Percentiles rank a stretch among this genome's conserved stretches.
phyloP scores from a whole-genome alignment of 805 yeast genomes.

The Candida tibetensis region DNA sequence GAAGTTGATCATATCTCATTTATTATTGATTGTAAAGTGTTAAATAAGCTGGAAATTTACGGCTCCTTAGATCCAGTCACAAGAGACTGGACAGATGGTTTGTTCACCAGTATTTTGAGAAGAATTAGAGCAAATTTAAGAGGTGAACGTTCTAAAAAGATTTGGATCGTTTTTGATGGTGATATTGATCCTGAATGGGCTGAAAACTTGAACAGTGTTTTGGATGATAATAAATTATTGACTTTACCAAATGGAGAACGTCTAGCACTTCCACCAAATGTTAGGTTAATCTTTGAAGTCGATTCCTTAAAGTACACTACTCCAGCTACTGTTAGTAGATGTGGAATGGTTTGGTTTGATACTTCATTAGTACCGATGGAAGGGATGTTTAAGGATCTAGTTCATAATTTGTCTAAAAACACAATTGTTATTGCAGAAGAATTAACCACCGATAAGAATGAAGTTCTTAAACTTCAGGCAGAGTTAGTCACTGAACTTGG shows the following conservation, averaged over 20 bases:
- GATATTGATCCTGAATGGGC: constrained; percentile 94
- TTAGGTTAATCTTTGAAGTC: constrained; percentile 74
- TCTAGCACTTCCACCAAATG: constrained; percentile 58
- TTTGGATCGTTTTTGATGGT: constrained; percentile 88
- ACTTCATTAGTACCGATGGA: constrained; percentile 18
- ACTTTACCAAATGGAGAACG: constrained; percentile 92
- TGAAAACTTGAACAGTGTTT: constrained; percentile 82
- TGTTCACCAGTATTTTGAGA: constrained; percentile 68
- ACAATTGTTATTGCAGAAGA: constrained; percentile 11
- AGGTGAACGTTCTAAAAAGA: constrained; percentile 53
- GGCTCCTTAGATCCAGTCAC: constrained; percentile 75
- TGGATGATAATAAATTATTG: constrained; percentile 80
- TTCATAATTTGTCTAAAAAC: constrained; percentile 15
- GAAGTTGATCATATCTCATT: constrained; percentile 37
- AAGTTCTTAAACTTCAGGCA: constrained; percentile 10
- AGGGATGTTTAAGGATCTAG: constrained; percentile 13
- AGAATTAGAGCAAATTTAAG: constrained; percentile 51
- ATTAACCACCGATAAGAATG: constrained; percentile 4
- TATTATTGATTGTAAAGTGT: constrained; percentile 71
- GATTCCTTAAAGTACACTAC: constrained; percentile 66
- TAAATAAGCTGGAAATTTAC: constrained; percentile 61
- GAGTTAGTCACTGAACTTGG: constrained; percentile 13
- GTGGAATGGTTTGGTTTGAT: constrained; percentile 85
- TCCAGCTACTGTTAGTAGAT: constrained; percentile 88
- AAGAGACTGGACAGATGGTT: constrained; percentile 90